phyloP scores from a whole-genome alignment of 345 rosid species.

The Capsella bursapastoris region DNA sequence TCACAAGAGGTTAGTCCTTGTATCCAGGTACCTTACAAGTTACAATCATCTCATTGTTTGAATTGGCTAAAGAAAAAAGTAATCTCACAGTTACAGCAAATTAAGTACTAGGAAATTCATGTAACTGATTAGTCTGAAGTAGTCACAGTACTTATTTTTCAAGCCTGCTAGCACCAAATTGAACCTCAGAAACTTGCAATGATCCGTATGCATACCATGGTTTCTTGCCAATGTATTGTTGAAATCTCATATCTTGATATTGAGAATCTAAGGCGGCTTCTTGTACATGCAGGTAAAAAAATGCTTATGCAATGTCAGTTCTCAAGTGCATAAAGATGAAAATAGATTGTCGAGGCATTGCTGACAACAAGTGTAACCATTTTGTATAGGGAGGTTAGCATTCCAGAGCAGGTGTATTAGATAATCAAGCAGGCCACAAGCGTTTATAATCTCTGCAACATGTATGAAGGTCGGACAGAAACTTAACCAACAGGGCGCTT shows the following conservation, averaged over 20 bases:
- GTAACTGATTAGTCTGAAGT: background rate
- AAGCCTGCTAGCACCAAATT: background rate
- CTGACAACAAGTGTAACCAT: conserved; percentile 58
- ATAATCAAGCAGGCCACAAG: conserved; percentile 86
- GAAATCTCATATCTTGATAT: background rate
- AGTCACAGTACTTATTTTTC: background rate
- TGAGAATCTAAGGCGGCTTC: conserved; percentile 19
- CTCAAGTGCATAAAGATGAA: conserved; percentile 80
- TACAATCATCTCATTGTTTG: background rate
- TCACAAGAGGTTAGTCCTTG: conserved; percentile 63
- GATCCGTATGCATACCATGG: conserved; percentile 8
- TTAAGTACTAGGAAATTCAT: background rate
- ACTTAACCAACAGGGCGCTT: conserved; percentile 19
- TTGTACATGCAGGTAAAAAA: conserved; percentile 66
- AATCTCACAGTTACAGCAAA: background rate
- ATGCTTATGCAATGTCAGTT: conserved; percentile 86
- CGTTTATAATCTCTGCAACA: conserved; percentile 78
- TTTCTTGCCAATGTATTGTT: background rate
- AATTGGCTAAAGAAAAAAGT: background rate
- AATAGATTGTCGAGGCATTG: conserved; percentile 77
- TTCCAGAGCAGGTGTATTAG: conserved; percentile 84
- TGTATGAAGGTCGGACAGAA: too few species aligned
- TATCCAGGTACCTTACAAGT: background rate
- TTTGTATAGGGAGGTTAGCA: conserved; percentile 63
- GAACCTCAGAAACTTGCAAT: background rate